Base-by-base conservation (phyloP, 2,329 filamentous ascomycete genomes). In the Trichoderma pleuroti region DNA sequence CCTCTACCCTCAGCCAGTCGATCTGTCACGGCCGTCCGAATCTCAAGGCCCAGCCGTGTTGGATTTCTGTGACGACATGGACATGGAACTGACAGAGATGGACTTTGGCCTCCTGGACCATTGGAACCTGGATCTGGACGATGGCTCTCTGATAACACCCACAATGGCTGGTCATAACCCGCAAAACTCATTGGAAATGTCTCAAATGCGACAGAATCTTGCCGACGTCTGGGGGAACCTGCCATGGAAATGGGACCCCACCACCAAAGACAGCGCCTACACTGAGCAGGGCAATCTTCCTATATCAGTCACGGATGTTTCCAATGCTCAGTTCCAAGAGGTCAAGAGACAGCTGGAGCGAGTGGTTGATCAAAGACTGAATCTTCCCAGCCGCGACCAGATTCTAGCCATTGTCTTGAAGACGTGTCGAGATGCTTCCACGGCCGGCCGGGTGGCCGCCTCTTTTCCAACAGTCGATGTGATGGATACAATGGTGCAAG, bases 401-500 rank as follows among this genome's bases (percentile, higher is more conserved):
- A 85, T 92, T 1, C 81, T 93, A 69, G 89, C 86, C 12, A 84
- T 92, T 71, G 86, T 92, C 1, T 80, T 93, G 42, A 84, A 85
- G 63, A 88, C 86, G 5, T 90, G 86, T 74, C 86, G 85, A 60
- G 82, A 82, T 49, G 82, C 82, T 73, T 80, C 80, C 75, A 86
- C 78, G 80, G 85, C 79, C 79, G 85, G 76, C 71, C 85, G 82
- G 63, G 86, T 88, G 24, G 87, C 85, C 21, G 86, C 84, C 1
- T 89, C 89, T 0, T 92, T 92, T 73, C 88, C 89, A 0, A 88
- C 87, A 1, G 83, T 87, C 21, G 86, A 88, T 26, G 78, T 88
- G 3, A 81, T 91, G 72, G 89, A 91, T 74, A 87, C 85, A 11
- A 81, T 91, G 69, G 82, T 90, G 14, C 87, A 91, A 71, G 86